Evolutionary conservation across 2,329 filamentous ascomycete species (phyloP), one percentile per base, ranked within the genome.

Genomic region (Chrysosporium queenslandicum): DNA sequence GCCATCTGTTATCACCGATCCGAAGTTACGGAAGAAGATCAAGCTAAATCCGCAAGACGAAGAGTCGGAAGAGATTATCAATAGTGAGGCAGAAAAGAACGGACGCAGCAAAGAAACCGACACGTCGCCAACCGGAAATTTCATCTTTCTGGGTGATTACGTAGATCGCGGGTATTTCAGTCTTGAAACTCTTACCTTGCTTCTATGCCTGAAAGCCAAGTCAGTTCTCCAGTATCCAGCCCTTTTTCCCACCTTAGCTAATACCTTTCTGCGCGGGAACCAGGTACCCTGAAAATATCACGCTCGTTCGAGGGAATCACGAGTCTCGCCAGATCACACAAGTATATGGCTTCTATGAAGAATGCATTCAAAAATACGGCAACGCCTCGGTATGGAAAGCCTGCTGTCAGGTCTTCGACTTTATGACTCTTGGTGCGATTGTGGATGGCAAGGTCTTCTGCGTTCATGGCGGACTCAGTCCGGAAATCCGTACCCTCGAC

Each of bases 371-470:
- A 68, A 98, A 98, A 76, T 98, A 98, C 69, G 92, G 92, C 70
- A 97, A 96, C 66, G 91, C 92, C 57, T 97, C 95, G 63, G 92
- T 98, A 58, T 98, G 92, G 92, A 96, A 96, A 77, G 96, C 88
- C 69, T 98, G 95, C 70, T 96, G 90, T 66, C 91, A 98, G 71
- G 84, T 98, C 51, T 98, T 98, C 74, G 92, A 98, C 74, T 98
- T 92, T 75, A 86, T 98, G 36, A 91, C 92, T 60, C 81, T 98
- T 61, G 96, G 91, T 59, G 92, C 92, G 61, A 82, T 98, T 64
- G 95, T 98, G 71, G 91, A 98, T 74, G 95, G 95, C 75, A 91
- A 97, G 76, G 96, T 98, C 67, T 94, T 98, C 74, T 98, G 92
- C 73, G 84, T 98, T 55, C 92, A 98, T 77, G 92, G 92, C 62